Percentiles rank a stretch among this genome's conserved stretches.
Conservation (phyloP, 2,329 filamentous ascomycete species). For the Nigrospora sphaerica region DNA sequence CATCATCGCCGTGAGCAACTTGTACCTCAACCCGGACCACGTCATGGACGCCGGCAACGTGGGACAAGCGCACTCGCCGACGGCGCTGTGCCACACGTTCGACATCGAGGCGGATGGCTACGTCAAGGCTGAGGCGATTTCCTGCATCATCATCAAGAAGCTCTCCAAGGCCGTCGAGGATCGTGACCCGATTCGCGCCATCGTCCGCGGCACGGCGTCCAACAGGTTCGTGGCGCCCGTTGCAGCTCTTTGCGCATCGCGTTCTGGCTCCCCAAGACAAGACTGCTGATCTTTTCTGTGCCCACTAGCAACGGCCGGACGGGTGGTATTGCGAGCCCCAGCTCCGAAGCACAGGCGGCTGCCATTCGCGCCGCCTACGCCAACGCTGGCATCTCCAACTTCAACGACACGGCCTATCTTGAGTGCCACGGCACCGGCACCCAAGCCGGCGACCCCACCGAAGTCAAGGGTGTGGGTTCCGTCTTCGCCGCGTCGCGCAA, state of each 20-base stretch:
- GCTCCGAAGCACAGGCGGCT: neutral
- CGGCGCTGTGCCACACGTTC: neutral
- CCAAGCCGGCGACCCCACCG: conserved; percentile 21
- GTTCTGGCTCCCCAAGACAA: too few species aligned
- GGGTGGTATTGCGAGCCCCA: neutral
- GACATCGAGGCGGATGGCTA: neutral
- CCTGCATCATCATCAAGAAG: neutral
- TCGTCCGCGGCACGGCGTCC: neutral
- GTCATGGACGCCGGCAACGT: neutral
- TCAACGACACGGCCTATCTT: neutral
- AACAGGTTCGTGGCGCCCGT: too few species aligned
- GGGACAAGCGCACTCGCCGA: neutral
- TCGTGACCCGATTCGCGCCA: neutral
- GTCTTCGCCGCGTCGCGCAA: conserved; percentile 13
- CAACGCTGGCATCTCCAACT: conserved; percentile 8
- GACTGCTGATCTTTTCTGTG: too few species aligned
- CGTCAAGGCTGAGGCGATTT: neutral
- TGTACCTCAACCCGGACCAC: neutral
- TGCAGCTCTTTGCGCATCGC: too few species aligned
- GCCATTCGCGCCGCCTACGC: neutral
- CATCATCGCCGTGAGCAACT: neutral
- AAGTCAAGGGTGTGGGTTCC: conserved; percentile 22
- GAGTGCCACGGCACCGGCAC: neutral
- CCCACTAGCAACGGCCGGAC: neutral
- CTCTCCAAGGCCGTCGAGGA: neutral